Evolutionary conservation across 306 rosid genomes (phyloP).

Genomic region (Cicer yamashitae): DNA sequence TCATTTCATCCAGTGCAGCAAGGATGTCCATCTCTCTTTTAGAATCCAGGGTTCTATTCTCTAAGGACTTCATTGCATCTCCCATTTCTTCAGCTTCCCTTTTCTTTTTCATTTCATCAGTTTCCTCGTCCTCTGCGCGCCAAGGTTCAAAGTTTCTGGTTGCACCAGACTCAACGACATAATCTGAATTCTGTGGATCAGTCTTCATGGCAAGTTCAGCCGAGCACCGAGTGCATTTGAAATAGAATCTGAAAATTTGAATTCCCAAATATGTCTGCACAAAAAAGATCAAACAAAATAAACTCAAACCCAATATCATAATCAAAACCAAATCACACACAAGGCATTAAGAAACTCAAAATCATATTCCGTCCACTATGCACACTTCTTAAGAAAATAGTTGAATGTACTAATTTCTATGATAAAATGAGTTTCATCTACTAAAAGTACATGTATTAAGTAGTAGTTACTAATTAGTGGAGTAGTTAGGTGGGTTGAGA

Average conservation of each 20-base stretch:
- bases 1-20: constrained; percentile 95
- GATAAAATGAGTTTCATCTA: no score
- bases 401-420: no score
- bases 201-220: constrained; percentile 90
- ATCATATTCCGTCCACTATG: no score
- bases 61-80: constrained; percentile 87
- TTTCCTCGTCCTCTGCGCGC: constrained; percentile 90
- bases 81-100: constrained; percentile 88
- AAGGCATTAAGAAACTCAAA: not conserved
- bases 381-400: no score
- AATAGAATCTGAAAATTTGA: constrained; percentile 86
- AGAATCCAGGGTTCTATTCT: constrained; percentile 91
- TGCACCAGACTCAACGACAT: constrained; percentile 79
- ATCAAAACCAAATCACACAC: constrained; percentile 33
- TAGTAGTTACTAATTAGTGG: no score
- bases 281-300: constrained; percentile 10
- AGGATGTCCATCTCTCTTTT: constrained; percentile 74
- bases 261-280: constrained; percentile 87
- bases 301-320: constrained; percentile 2
- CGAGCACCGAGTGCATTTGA: constrained; percentile 85
- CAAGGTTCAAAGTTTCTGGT: constrained; percentile 65
- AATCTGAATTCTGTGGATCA: constrained; percentile 91
- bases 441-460: no score
- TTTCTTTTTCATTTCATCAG: constrained; percentile 48
- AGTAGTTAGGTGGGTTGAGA: no score